Conservation (phyloP, 2,329 filamentous ascomycete species). For the Albifimbria verrucaria region DNA sequence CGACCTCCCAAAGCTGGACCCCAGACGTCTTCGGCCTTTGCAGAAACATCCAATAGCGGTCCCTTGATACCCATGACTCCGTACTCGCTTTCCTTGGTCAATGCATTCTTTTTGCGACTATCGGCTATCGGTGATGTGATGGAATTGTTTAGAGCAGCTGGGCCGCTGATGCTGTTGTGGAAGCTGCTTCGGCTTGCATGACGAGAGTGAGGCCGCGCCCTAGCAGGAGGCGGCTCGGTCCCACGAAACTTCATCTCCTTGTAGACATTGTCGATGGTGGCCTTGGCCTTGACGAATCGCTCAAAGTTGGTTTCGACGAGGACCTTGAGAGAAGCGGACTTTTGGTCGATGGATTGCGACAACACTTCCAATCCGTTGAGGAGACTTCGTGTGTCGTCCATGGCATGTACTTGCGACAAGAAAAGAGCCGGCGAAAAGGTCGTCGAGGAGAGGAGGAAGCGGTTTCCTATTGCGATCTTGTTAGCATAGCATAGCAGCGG, state of each 20-base stretch:
- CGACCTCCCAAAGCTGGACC: slow-evolving; percentile 87
- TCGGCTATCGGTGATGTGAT: slow-evolving; percentile 42
- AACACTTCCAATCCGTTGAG: slow-evolving; percentile 80
- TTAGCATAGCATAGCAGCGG: slow-evolving; percentile 14
- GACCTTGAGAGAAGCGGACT: slow-evolving; percentile 93
- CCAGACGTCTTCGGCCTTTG: slow-evolving; percentile 97
- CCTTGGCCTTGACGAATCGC: slow-evolving; percentile 93
- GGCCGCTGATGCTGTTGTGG: slow-evolving; percentile 44
- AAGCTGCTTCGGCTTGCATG: slow-evolving; percentile 66
- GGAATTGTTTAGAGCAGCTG: slow-evolving; percentile 33
- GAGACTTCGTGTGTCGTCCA: slow-evolving; percentile 77
- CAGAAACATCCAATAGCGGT: slow-evolving; percentile 82
- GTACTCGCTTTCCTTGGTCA: slow-evolving; percentile 90
- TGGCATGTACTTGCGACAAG: slow-evolving; percentile 85
- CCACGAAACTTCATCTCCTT: slow-evolving; percentile 88
- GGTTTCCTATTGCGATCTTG: slow-evolving; percentile 59
- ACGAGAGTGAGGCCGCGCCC: slow-evolving; percentile 54
- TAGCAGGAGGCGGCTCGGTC: slow-evolving; percentile 45
- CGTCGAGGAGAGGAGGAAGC: slow-evolving; percentile 92
- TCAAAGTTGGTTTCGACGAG: slow-evolving; percentile 98
- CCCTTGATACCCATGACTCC: slow-evolving; percentile 84
- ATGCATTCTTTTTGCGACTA: slow-evolving; percentile 77
- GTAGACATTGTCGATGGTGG: slow-evolving; percentile 98
- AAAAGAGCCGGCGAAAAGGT: slow-evolving; percentile 92
- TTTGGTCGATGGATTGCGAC: slow-evolving; percentile 91